Conservation (phyloP, 805 yeast genomes). For the Barnettozyma sp. region DNA sequence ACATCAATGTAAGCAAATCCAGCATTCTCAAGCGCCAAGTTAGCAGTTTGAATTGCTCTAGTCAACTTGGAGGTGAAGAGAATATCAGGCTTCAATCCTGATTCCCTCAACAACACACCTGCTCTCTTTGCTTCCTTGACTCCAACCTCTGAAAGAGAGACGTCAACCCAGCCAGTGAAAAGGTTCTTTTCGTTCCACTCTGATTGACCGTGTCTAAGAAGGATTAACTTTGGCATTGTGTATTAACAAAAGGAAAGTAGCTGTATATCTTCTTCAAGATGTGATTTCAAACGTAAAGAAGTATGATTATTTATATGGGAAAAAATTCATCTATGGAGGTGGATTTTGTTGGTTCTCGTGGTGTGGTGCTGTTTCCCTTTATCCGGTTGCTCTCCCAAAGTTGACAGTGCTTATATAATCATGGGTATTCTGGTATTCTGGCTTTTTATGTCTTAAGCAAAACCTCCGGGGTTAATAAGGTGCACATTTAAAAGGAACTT, state of each 20-base stretch:
- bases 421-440: no score
- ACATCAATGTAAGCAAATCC: slow-evolving; percentile 90
- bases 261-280: background rate
- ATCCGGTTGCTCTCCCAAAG: no score
- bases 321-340: no score
- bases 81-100: slow-evolving; percentile 78
- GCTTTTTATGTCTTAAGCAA: no score
- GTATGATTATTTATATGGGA: no score
- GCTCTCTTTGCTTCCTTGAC: slow-evolving; percentile 88
- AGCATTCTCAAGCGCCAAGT: slow-evolving; percentile 83
- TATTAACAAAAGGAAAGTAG: no score
- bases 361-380: slow-evolving; percentile 1
- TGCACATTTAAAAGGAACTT: no score
- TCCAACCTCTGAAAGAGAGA: slow-evolving; percentile 76
- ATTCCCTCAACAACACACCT: slow-evolving; percentile 84
- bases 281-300: no score
- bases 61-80: slow-evolving; percentile 86
- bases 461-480: no score
- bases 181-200: slow-evolving; percentile 98
- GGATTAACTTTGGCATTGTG: slow-evolving; percentile 61
- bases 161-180: slow-evolving; percentile 99
- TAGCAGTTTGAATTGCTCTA: slow-evolving; percentile 96
- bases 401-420: no score
- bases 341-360: no score
- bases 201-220: slow-evolving; percentile 98